Evolutionary conservation across 768 basidiomycete genomes (phyloP), one percentile per base, ranked within the genome.

Genomic region (Phylloporus sp.): DNA sequence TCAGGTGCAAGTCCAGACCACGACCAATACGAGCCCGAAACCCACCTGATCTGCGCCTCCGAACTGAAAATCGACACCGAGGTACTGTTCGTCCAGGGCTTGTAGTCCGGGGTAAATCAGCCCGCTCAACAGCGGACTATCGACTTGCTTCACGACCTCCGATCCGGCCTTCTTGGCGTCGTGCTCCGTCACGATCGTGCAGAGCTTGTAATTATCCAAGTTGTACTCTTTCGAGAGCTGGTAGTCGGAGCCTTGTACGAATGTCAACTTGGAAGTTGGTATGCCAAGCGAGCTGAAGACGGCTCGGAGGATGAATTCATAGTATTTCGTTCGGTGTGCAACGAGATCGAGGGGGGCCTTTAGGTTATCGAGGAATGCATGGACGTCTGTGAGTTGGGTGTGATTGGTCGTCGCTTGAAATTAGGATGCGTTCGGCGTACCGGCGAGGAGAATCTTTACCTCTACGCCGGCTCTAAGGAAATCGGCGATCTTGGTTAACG

Each of bases 151-250:
- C 56, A 99, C 96, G 46, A 98, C 96, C 65, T 98, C 96, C 3
- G 96, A 94, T 6, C 96, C 96, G 0, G 96, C 96, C 67, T 96
- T 96, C 66, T 95, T 95, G 21, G 95, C 92, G 56, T 98, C 96
- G 66, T 95, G 93, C 57, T 97, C 91, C 2, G 90, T 82, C 17
- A 95, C 92, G 49, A 81, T 84, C n/a, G 94, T 81, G 58, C 86
- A 89, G 39, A 98, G 79, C 57, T 79, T 79, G 81, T 92, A 98
- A 61, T 94, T 89, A 70, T 98, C 96, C 60, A 97, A 75, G 57
- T 84, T 96, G 76, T 95, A 99, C 54, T 95, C 92, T 31, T 74
- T 77, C 0, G 84, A 81, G 48, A 98, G 80, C 63, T 99, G 94
- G 80, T 94, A 94, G 52, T 86, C 84, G 2, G 92, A 91, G 11